Evolutionary conservation across 352 stramenopile genomes (phyloP).

Genomic region (Plasmopara muralis): DNA sequence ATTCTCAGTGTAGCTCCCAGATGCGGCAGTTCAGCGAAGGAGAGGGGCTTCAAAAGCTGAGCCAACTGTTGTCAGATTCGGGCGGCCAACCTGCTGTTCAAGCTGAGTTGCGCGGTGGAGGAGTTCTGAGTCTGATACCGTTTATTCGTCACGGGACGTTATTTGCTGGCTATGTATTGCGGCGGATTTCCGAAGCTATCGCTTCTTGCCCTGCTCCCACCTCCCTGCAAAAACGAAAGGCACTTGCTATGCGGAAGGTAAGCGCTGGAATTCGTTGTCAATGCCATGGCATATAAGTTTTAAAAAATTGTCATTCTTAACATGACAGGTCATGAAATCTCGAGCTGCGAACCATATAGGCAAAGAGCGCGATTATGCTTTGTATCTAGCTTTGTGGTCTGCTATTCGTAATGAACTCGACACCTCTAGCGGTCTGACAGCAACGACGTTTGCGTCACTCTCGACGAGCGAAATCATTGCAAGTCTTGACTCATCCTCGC

Average conservation of each 20-base stretch:
- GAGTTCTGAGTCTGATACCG: slow-evolving; percentile 64
- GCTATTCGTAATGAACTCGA: slow-evolving; percentile 8
- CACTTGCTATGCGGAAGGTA: slow-evolving; percentile 58
- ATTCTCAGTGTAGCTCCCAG: slow-evolving; percentile 28
- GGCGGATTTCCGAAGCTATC: slow-evolving; percentile 37
- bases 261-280: neutral
- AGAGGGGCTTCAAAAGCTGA: slow-evolving; percentile 41
- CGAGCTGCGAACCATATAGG: slow-evolving; percentile 47
- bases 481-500: slow-evolving; percentile 14
- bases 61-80: slow-evolving; percentile 35
- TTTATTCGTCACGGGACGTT: slow-evolving; percentile 66
- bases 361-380: slow-evolving; percentile 57
- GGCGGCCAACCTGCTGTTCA: slow-evolving; percentile 53
- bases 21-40: slow-evolving; percentile 44
- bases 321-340: slow-evolving; percentile 54
- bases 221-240: slow-evolving; percentile 43
- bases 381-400: slow-evolving; percentile 53
- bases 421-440: slow-evolving; percentile 1
- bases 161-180: slow-evolving; percentile 48
- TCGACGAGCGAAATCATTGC: slow-evolving; percentile 25
- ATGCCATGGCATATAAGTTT: neutral
- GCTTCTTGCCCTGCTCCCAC: slow-evolving; percentile 26
- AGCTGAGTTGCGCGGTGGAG: slow-evolving; percentile 52
- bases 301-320: neutral
- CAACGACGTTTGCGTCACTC: slow-evolving; percentile 14